Evolutionary conservation across 129 eudicot genomes (phyloP).

Genomic region (Pittosporum tobira): DNA sequence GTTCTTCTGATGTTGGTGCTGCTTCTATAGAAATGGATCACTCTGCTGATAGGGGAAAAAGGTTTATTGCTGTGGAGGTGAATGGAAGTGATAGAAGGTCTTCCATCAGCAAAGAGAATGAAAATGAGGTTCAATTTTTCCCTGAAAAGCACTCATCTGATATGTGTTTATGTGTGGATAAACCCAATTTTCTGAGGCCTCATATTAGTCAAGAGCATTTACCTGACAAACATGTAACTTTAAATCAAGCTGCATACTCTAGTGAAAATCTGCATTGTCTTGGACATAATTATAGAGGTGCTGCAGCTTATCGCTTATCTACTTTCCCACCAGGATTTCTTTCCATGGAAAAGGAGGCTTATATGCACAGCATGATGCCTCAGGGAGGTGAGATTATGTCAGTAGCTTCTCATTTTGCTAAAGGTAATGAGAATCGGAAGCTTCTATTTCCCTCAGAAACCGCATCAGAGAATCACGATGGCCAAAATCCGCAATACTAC

Average conservation of each 20-base stretch:
- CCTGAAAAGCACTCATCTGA: conserved; percentile 4
- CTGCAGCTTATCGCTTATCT: neutral
- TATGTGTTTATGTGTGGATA: neutral
- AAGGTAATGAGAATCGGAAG: neutral
- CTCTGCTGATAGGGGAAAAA: conserved; percentile 1
- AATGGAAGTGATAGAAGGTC: conserved; percentile 10
- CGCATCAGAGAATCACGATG: conserved; percentile 2
- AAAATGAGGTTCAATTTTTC: neutral
- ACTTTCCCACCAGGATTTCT: conserved; percentile 1
- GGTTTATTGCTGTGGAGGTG: neutral
- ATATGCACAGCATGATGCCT: neutral
- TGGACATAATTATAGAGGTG: neutral
- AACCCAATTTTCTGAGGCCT: neutral
- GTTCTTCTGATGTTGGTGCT: neutral
- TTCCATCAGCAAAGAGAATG: conserved; percentile 7
- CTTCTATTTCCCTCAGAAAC: conserved; percentile 6
- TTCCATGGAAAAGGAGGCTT: neutral
- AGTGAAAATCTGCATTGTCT: conserved; percentile 1
- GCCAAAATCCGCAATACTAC: neutral
- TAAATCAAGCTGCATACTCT: neutral
- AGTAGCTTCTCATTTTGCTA: neutral
- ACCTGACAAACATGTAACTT: neutral
- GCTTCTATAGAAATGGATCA: conserved; percentile 2
- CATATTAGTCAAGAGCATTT: conserved; percentile 13
- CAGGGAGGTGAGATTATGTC: neutral